phyloP scores from a whole-genome alignment of 768 basidiomycete species.

The button mushroom (Agaricus bisporus) region DNA sequence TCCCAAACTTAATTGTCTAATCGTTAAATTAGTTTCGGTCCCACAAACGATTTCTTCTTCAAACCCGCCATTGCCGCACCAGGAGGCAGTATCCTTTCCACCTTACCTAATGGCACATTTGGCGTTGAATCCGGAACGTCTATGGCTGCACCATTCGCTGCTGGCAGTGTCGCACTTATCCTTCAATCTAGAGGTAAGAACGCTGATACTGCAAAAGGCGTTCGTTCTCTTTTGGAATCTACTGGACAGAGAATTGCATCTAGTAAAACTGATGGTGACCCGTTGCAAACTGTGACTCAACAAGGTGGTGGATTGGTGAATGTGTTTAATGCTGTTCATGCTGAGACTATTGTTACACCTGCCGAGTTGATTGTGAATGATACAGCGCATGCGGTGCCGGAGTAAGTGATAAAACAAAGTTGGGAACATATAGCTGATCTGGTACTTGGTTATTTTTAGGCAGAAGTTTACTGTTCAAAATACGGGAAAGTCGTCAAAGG shows the following conservation, averaged over 20 bases:
- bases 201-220: conserved; percentile 19
- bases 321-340: conserved; percentile 46
- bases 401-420: conserved; percentile 22
- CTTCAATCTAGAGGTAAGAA: conserved; percentile 33
- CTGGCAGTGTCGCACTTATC: conserved; percentile 39
- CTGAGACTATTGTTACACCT: conserved; percentile 42
- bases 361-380: conserved; percentile 54
- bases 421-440: neutral
- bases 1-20: neutral
- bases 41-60: conserved; percentile 54
- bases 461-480: conserved; percentile 45
- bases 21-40: conserved; percentile 38
- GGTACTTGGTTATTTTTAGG: conserved; percentile 17
- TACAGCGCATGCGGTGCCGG: conserved; percentile 41
- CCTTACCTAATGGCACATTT: conserved; percentile 34
- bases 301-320: conserved; percentile 50
- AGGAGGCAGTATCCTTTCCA: conserved; percentile 46
- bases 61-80: conserved; percentile 50
- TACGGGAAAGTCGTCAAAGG: conserved; percentile 31
- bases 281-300: conserved; percentile 40
- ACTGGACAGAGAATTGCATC: conserved; percentile 35
- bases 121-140: conserved; percentile 39
- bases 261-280: conserved; percentile 36
- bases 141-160: conserved; percentile 41
- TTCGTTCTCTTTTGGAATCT: conserved; percentile 34